Base-by-base conservation (phyloP, 176 grass and related monocot species). In the Themeda triandra region DNA sequence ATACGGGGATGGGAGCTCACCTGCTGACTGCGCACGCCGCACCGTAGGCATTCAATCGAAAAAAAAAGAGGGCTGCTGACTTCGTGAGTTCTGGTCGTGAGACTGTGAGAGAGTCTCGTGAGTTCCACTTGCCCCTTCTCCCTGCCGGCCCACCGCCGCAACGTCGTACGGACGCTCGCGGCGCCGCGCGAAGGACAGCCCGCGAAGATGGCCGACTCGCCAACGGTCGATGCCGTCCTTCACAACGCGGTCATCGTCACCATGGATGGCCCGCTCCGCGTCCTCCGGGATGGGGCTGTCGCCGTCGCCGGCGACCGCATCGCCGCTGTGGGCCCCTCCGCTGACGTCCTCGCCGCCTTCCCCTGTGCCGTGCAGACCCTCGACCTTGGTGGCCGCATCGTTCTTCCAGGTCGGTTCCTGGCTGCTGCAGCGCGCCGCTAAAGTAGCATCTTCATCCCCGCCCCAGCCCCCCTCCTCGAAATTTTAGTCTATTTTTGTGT, bases 231-330 rank as follows among this genome's bases (percentile, higher is more conserved):
- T 54, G 25, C 81, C 7, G 19, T 92, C 40, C 82, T 97, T 37
- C 91, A 92, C 86, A 91, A 89, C 74, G 88, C 84, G 33, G 62
- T 86, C 4, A 53, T 97, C 31, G 84, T 97, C 35, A 92, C 88
- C 49, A 94, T 97, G 90, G 90, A 97, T 84, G 70, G 73, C 42
- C 60, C 44, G 29, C 78, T 71, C 33, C 82, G 77, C 65, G 95
- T 94, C 90, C 58, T 91, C 81, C 77, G 48, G 0, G 66, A 88
- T 48, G 95, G 95, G 66, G 92, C 92, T 33, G 17, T 97, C 51
- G 92, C 75, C 13, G 80, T 97, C 51, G 53, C 39, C n/a, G 84
- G 84, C 77, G 86, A 94, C 51, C 58, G 84, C 79, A 89, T 97
- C 71, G 62, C 64, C 6, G 88, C 92, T 62, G 40, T 97, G 24